A percentile compares a stretch with the other conserved stretches of the same genome.
Evolutionary conservation across 805 yeast species (phyloP).

Genomic region (Wickerhamiella occidentalis): DNA sequence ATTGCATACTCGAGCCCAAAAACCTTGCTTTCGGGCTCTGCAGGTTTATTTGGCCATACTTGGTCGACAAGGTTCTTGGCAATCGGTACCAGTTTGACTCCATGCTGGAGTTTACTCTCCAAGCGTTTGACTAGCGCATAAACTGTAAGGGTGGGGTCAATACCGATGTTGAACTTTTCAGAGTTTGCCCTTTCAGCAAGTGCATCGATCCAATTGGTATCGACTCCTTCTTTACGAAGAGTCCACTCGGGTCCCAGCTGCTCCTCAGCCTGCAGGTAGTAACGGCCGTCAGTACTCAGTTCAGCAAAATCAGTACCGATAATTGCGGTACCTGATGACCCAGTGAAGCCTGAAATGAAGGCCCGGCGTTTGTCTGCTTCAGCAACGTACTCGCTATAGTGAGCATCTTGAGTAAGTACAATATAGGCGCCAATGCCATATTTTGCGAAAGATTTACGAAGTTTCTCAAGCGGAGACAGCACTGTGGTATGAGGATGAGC

Average conservation of each 20-base stretch:
- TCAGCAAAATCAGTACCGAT: conserved; percentile 61
- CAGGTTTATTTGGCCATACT: conserved; percentile 71
- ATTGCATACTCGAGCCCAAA: conserved; percentile 39
- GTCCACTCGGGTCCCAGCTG: conserved; percentile 75
- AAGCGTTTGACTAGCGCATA: conserved; percentile 30
- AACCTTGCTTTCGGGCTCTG: conserved; percentile 40
- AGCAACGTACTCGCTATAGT: conserved; percentile 81
- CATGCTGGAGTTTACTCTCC: conserved; percentile 19
- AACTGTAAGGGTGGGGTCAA: conserved; percentile 68
- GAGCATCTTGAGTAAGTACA: conserved; percentile 85
- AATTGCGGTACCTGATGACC: conserved; percentile 86
- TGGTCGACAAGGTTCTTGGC: conserved; percentile 57
- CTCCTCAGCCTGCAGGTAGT: conserved; percentile 78
- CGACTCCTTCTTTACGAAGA: conserved; percentile 64
- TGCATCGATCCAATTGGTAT: conserved; percentile 74
- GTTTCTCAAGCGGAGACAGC: conserved; percentile 37
- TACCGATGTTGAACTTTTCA: conserved; percentile 47
- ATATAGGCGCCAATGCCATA: conserved; percentile 59
- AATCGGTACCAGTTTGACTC: conserved; percentile 38
- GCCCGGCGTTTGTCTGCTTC: conserved; percentile 70
- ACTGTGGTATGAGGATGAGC: conserved; percentile 10
- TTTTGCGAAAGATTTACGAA: conserved; percentile 54
- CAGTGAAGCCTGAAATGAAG: conserved; percentile 76
- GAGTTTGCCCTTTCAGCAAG: conserved; percentile 43
- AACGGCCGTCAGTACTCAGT: conserved; percentile 87